Percentiles rank a stretch among this genome's conserved stretches.
Conservation (phyloP, 495 filamentous ascomycete species). For the Mytilinidion resinicola region DNA sequence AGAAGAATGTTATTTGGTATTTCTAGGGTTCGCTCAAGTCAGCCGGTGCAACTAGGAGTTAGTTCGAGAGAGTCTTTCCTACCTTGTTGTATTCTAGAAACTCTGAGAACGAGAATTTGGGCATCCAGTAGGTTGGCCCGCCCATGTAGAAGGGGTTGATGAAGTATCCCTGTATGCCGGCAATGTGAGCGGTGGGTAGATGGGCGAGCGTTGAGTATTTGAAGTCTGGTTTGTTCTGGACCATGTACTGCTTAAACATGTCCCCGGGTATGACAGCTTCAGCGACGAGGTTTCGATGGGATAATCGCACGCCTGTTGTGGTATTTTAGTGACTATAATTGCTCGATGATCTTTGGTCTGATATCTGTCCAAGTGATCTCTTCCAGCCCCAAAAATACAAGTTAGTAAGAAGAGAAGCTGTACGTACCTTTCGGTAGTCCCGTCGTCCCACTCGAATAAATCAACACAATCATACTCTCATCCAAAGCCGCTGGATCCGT, state of each 20-base stretch:
- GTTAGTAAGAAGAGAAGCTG: not conserved
- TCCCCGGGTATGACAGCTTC: slow-evolving; percentile 26
- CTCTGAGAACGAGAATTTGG: slow-evolving; percentile 40
- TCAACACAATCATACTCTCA: slow-evolving; percentile 17
- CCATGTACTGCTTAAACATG: slow-evolving; percentile 25
- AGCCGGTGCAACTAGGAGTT: slow-evolving; percentile 46
- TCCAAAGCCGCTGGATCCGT: slow-evolving; percentile 38
- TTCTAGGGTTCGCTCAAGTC: slow-evolving; percentile 31
- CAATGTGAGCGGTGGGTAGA: slow-evolving; percentile 43
- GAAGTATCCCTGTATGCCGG: slow-evolving; percentile 42
- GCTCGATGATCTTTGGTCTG: not conserved
- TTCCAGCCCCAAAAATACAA: not conserved
- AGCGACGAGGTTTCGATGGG: slow-evolving; percentile 33
- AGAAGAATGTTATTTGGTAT: slow-evolving; percentile 44
- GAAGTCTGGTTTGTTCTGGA: slow-evolving; percentile 19
- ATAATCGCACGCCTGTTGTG: slow-evolving; percentile 26
- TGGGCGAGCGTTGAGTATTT: slow-evolving; percentile 43
- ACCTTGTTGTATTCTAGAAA: slow-evolving; percentile 41
- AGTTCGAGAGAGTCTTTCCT: slow-evolving; percentile 44
- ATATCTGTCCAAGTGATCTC: too few relatives aligned
- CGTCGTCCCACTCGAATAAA: slow-evolving; percentile 34
- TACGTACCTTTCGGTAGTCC: slow-evolving; percentile 33
- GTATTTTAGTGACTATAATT: not conserved
- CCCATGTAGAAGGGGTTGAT: slow-evolving; percentile 35
- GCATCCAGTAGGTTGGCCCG: slow-evolving; percentile 48